Evolutionary conservation across 805 yeast genomes (phyloP).

Genomic region (Saccharomycopsis sp.): DNA sequence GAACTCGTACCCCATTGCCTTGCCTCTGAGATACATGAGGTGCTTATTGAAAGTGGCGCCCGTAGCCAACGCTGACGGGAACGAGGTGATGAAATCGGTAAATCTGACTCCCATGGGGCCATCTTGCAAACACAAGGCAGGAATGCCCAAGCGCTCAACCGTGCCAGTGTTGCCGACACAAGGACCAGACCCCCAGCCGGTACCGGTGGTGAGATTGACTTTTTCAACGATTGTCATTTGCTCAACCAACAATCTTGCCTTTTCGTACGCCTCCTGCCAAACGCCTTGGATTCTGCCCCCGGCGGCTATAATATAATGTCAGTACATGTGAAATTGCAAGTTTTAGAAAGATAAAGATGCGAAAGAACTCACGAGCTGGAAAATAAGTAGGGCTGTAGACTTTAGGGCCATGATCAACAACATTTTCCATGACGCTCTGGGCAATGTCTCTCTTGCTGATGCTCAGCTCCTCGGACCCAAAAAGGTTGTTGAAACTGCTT

Average conservation of each 20-base stretch:
- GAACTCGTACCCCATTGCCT: slow-evolving; percentile 49
- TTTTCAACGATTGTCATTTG: slow-evolving; percentile 51
- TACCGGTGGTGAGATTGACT: slow-evolving; percentile 55
- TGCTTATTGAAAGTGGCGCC: slow-evolving; percentile 50
- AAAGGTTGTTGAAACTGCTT: no score
- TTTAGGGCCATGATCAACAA: slow-evolving; percentile 8
- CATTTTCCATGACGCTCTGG: slow-evolving; percentile 10
- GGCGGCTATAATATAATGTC: slow-evolving; percentile 10
- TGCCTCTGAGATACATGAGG: slow-evolving; percentile 43
- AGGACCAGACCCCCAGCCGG: slow-evolving; percentile 55
- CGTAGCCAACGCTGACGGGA: slow-evolving; percentile 50
- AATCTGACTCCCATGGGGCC: slow-evolving; percentile 54
- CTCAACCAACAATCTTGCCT: slow-evolving; percentile 46
- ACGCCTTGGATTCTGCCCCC: slow-evolving; percentile 39
- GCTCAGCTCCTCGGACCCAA: no score
- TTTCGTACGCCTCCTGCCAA: slow-evolving; percentile 51
- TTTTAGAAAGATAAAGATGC: background rate
- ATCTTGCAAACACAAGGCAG: slow-evolving; percentile 50
- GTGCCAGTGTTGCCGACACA: slow-evolving; percentile 55
- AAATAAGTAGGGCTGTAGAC: slow-evolving; percentile 9
- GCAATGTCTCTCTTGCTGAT: slow-evolving; percentile 7
- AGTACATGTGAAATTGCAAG: background rate
- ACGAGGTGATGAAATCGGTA: slow-evolving; percentile 47
- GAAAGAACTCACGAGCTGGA: slow-evolving; percentile 16
- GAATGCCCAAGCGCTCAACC: slow-evolving; percentile 45